Conservation (phyloP, 805 yeast genomes). For the Ogataea methanolica region DNA sequence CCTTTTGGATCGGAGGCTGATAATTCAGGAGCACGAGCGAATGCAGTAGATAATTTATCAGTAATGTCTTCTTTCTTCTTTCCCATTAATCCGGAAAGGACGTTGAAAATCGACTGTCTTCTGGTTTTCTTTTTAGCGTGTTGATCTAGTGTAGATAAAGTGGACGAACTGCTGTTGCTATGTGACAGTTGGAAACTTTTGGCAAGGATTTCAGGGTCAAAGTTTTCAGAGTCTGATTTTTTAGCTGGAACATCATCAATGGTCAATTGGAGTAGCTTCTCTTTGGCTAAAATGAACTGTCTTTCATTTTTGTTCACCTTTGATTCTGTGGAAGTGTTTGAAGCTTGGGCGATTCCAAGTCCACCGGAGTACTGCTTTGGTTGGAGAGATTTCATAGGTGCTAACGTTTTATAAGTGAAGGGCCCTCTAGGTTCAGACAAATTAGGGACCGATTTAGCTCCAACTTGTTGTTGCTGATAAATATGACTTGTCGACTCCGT, state of each 20-base stretch:
- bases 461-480: not conserved
- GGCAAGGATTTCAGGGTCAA: slow-evolving; percentile 21
- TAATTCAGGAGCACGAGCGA: not conserved
- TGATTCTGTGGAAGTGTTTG: not conserved
- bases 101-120: slow-evolving; percentile 25
- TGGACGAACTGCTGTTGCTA: too few species aligned
- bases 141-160: not conserved
- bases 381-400: not conserved
- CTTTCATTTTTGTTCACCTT: not conserved
- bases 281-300: not conserved
- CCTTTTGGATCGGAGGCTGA: not conserved
- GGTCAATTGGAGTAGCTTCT: not conserved
- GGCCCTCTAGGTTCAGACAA: not conserved
- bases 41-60: too few species aligned
- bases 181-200: too few species aligned
- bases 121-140: slow-evolving; percentile 9
- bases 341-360: not conserved
- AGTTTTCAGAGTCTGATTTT: slow-evolving; percentile 1
- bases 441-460: slow-evolving; percentile 7
- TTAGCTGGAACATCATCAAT: not conserved
- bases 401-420: not conserved
- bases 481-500: not conserved
- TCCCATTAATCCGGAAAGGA: slow-evolving; percentile 14
- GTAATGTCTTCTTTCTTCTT: too few species aligned
- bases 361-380: too few species aligned